phyloP scores from a whole-genome alignment of 2,329 filamentous ascomycete species.

The Fusarium anguioides region DNA sequence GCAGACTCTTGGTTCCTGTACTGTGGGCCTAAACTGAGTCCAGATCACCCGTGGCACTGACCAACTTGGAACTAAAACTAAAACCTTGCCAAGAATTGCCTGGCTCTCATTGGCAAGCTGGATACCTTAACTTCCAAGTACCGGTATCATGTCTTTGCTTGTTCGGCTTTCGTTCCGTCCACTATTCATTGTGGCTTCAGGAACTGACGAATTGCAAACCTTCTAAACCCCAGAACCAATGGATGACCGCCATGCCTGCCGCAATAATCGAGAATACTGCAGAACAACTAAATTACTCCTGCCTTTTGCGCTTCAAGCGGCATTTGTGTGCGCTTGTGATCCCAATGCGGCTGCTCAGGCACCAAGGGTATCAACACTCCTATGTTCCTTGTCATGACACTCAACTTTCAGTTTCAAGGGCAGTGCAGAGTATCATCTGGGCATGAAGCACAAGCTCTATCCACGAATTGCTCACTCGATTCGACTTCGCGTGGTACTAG shows the following conservation, averaged over 20 bases:
- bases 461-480: background rate
- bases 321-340: background rate
- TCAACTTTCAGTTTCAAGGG: background rate
- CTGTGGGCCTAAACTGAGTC: conserved; percentile 23
- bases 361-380: background rate
- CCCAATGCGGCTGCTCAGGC: background rate
- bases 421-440: background rate
- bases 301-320: conserved; percentile 8
- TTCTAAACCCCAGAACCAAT: background rate
- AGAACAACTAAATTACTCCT: background rate
- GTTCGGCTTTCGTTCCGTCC: conserved; percentile 10
- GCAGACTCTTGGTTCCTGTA: conserved; percentile 13
- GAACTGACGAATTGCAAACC: background rate
- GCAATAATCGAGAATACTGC: background rate
- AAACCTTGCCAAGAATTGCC: conserved; percentile 13
- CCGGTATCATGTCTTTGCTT: background rate
- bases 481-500: background rate
- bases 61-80: conserved; percentile 28
- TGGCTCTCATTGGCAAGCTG: background rate
- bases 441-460: too few relatives aligned
- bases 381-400: background rate
- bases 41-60: conserved; percentile 34
- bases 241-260: background rate
- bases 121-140: conserved; percentile 14
- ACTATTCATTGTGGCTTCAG: conserved; percentile 1